Conservation (phyloP, 306 rosid genomes). For the Clitoria ternatea region DNA sequence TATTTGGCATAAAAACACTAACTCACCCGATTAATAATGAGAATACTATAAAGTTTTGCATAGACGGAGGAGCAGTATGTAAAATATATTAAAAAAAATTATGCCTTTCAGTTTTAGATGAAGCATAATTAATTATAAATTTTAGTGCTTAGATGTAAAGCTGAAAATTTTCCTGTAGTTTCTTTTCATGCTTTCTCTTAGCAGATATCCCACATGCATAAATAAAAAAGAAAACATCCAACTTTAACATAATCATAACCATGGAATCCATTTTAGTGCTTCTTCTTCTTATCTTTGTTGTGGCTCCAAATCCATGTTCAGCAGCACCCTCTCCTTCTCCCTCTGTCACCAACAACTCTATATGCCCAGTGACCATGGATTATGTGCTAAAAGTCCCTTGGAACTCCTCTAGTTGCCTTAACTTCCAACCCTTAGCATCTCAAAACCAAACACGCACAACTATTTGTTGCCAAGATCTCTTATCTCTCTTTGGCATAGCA, state of each 20-base stretch:
- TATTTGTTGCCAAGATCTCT: slow-evolving; percentile 55
- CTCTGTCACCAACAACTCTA: slow-evolving; percentile 7
- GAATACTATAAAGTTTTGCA: no score
- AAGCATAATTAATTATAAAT: no score
- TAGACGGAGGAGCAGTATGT: no score
- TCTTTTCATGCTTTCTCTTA: no score
- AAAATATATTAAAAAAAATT: no score
- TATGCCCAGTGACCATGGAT: slow-evolving; percentile 63
- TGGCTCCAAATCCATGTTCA: slow-evolving; percentile 3
- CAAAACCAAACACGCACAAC: not conserved
- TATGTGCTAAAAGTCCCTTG: slow-evolving; percentile 58
- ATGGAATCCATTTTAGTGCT: slow-evolving; percentile 26
- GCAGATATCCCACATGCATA: not conserved
- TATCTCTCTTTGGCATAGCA: slow-evolving; percentile 59
- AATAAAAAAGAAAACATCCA: not conserved
- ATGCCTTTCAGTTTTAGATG: no score
- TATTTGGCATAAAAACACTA: no score
- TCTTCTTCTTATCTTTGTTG: slow-evolving; percentile 14
- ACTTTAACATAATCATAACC: not conserved
- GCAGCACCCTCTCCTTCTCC: slow-evolving; percentile 30
- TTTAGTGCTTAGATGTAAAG: no score
- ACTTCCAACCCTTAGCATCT: slow-evolving; percentile 29
- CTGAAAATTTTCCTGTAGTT: no score
- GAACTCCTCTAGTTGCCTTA: slow-evolving; percentile 52
- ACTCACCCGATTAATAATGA: no score